Evolutionary conservation across 108 stramenopile genomes (phyloP), one percentile per base, ranked within the genome.

Genomic region (Skeletonema tropicum): DNA sequence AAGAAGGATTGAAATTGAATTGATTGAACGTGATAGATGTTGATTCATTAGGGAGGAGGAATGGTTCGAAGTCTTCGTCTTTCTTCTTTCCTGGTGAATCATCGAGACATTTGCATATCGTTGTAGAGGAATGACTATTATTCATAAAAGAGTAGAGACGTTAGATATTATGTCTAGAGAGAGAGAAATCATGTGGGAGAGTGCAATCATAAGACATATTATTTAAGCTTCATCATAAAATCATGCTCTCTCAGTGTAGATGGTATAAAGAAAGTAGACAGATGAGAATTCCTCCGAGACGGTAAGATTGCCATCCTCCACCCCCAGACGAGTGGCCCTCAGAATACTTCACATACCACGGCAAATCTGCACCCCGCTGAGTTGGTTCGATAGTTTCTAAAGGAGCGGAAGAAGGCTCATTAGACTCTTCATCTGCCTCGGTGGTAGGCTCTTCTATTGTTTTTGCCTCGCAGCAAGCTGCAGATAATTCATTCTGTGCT

Each of bases 1-100:
- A 87, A 86, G 75, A 70, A 9, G 10, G 11, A 38, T 35, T 5
- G 33, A 35, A 38, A 38, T 35, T 5, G 33, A 35, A 35, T 35
- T 5, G 38, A 38, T 9, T 2, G 8, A 81, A 21, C 60, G n/a
- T 35, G 45, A 63, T n/a, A 23, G 11, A 10, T 32, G 17, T n/a
- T 48, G 15, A 48, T 48, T n/a, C 17, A n/a, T 5, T 48, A n/a
- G 45, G 13, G 45, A 11, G 13, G 15, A 15, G 45, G 15, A 29
- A 29, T 29, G 1, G 45, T 12, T 13, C 3, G 26, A 29, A 29
- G 26, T 2, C 26, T 1, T 29, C 2, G 26, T 1, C 26, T 29
- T 29, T 2, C 26, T 35, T 38, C 38, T 38, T 38, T 11, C 10
- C 38, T 19, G n/a, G 10, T 11, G 17, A 19, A 17, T 48, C 48